Percentiles rank a stretch among this genome's conserved stretches.
Conservation (phyloP, 2,329 filamentous ascomycete species). For the Penicillium oxalicum region DNA sequence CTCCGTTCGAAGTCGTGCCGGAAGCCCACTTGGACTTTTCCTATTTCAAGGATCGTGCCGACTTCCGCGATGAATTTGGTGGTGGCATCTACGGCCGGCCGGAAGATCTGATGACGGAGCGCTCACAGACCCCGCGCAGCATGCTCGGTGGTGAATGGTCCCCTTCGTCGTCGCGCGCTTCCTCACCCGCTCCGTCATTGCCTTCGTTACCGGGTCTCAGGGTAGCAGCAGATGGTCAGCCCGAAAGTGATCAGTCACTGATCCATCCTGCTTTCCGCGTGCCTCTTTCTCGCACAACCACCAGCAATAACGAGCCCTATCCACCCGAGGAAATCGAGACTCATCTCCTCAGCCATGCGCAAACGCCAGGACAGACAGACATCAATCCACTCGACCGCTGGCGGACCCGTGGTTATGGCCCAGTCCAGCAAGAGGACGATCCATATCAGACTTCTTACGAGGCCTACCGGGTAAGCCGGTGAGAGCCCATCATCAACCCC, state of each 20-base stretch:
- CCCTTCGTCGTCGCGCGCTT: conserved; percentile 35
- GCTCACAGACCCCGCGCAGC: conserved; percentile 39
- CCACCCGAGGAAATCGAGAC: conserved; percentile 37
- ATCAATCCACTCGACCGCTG: conserved; percentile 28
- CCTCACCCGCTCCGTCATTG: conserved; percentile 36
- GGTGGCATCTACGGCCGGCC: conserved; percentile 54
- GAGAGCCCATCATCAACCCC: background rate
- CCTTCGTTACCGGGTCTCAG: conserved; percentile 24
- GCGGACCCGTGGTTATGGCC: conserved; percentile 34
- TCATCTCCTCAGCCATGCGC: conserved; percentile 33
- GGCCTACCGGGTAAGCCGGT: conserved; percentile 25
- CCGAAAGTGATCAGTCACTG: conserved; percentile 16
- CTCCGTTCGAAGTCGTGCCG: conserved; percentile 84
- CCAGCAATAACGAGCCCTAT: conserved; percentile 26
- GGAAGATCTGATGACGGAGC: conserved; percentile 42
- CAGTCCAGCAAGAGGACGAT: conserved; percentile 32
- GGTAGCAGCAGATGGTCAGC: conserved; percentile 22
- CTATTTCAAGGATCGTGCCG: conserved; percentile 82
- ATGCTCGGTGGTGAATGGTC: conserved; percentile 33
- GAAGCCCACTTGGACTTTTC: conserved; percentile 84
- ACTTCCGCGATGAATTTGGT: conserved; percentile 83
- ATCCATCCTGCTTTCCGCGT: conserved; percentile 36
- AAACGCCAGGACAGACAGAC: conserved; percentile 24
- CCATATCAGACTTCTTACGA: conserved; percentile 31
- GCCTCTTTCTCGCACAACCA: conserved; percentile 23